phyloP scores from a whole-genome alignment of 441 rosid genomes.

The Pelargonium myrrhifolium region DNA sequence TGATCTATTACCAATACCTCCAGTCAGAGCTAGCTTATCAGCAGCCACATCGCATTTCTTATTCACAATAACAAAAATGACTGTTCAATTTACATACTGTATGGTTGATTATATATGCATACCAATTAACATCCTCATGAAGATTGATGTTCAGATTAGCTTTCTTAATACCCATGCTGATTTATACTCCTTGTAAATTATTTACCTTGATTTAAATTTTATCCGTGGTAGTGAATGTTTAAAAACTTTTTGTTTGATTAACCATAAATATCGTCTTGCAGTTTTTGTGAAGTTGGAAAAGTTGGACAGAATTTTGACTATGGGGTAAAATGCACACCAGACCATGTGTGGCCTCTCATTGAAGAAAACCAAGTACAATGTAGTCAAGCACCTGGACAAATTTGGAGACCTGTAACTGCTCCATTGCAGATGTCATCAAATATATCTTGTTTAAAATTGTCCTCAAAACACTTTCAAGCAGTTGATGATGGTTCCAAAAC shows the following conservation, averaged over 20 bases:
- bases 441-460: slow-evolving; percentile 48
- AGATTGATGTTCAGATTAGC: too few relatives aligned
- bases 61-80: too few relatives aligned
- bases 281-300: slow-evolving; percentile 58
- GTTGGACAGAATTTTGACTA: slow-evolving; percentile 32
- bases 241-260: background rate
- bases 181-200: background rate
- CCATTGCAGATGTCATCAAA: slow-evolving; percentile 32
- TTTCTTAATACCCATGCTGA: background rate
- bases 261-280: slow-evolving; percentile 34
- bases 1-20: too few relatives aligned
- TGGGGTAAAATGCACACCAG: slow-evolving; percentile 39
- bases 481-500: slow-evolving; percentile 21
- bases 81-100: too few relatives aligned
- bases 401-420: slow-evolving; percentile 37
- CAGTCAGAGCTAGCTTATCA: too few relatives aligned
- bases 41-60: too few relatives aligned
- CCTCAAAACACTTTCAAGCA: slow-evolving; percentile 27
- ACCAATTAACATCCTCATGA: too few relatives aligned
- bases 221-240: background rate
- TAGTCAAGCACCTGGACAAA: slow-evolving; percentile 30
- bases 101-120: too few relatives aligned
- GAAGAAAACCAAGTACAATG: slow-evolving; percentile 24
- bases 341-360: slow-evolving; percentile 39
- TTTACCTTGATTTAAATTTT: too few relatives aligned